These are phyloP conservation scores for Venturia aucupariae DNA, from an alignment of 2,329 filamentous ascomycete species.

Conservation along the genomic window DNA sequence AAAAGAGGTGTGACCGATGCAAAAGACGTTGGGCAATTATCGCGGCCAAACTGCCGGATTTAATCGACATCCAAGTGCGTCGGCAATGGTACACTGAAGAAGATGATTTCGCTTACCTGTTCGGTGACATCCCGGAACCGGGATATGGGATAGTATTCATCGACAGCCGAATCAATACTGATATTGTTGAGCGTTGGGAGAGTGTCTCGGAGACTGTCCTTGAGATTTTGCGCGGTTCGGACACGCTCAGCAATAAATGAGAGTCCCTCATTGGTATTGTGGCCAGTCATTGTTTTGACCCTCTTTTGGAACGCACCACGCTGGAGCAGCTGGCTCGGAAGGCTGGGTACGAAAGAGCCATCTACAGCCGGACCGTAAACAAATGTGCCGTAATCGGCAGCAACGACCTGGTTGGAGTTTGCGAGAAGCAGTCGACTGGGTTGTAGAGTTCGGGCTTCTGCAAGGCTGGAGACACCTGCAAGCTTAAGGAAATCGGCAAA, in stretches of 20 bases:
- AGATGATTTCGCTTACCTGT: not conserved
- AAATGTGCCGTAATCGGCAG: constrained; percentile 25
- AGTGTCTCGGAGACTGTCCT: constrained; percentile 19
- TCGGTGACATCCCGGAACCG: constrained; percentile 37
- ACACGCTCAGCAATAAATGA: constrained; percentile 34
- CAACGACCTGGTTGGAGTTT: constrained; percentile 25
- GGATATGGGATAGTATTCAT: constrained; percentile 41
- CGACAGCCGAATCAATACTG: constrained; percentile 33
- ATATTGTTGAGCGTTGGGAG: constrained; percentile 25
- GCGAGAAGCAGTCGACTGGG: constrained; percentile 26
- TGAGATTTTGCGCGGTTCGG: constrained; percentile 24
- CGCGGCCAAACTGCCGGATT: too few species aligned
- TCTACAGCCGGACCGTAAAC: constrained; percentile 26
- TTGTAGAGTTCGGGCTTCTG: constrained; percentile 25
- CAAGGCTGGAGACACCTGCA: constrained; percentile 26
- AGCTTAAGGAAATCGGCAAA: constrained; percentile 25
- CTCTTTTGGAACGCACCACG: constrained; percentile 29
- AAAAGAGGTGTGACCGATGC: not conserved
- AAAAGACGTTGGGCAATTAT: too few species aligned
- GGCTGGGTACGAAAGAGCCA: constrained; percentile 15
- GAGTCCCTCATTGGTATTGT: constrained; percentile 38
- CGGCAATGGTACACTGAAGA: not conserved
- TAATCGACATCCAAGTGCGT: too few species aligned
- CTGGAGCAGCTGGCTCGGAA: constrained; percentile 24
- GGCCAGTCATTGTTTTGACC: constrained; percentile 29